Conservation (phyloP, 139 green algal species). For the Eudorina sp. region DNA sequence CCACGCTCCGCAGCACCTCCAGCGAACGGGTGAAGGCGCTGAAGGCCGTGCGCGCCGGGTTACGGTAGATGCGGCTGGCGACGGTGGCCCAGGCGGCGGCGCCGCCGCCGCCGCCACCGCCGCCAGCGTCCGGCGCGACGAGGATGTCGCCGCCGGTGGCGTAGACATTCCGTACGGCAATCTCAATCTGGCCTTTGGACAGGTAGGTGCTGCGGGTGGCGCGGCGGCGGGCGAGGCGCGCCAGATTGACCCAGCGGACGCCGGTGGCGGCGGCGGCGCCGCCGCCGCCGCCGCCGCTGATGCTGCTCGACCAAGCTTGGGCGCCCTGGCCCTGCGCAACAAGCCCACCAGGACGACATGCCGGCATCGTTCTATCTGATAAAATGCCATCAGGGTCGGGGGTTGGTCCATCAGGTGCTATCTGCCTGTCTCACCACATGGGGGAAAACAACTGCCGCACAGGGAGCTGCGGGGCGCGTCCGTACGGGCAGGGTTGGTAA, state of each 20-base stretch:
- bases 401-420: too few relatives aligned
- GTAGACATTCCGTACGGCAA: neutral
- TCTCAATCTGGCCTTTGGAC: neutral
- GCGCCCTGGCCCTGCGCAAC: too few relatives aligned
- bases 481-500: too few relatives aligned
- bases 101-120: neutral
- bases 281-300: neutral
- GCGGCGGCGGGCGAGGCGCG: neutral
- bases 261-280: neutral
- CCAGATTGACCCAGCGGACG: neutral
- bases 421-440: too few relatives aligned
- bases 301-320: too few relatives aligned
- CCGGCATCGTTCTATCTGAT: too few relatives aligned
- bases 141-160: neutral
- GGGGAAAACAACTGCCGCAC: too few relatives aligned
- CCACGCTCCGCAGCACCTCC: neutral
- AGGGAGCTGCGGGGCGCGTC: too few relatives aligned
- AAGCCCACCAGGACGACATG: too few relatives aligned
- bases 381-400: too few relatives aligned
- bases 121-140: neutral
- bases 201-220: conserved; percentile 15
- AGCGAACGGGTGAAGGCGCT: too few relatives aligned
- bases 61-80: neutral
- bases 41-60: neutral
- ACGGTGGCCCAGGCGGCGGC: neutral